These are phyloP conservation scores for Linum tenue DNA, from an alignment of 345 rosid genomes.

Conservation along the genomic window DNA sequence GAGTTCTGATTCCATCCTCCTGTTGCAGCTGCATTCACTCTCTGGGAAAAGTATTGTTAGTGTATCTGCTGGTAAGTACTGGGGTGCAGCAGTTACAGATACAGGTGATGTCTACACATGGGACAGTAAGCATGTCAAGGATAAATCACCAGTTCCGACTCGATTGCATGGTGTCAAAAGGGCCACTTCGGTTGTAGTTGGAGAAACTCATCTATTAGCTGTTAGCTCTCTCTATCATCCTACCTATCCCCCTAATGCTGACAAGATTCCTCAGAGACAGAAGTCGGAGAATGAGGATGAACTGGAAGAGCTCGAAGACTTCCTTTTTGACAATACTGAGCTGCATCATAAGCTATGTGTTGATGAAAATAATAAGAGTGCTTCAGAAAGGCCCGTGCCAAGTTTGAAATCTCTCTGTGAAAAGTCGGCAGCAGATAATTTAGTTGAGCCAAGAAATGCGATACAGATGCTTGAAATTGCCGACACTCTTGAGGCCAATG, in stretches of 20 bases:
- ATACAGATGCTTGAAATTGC: slow-evolving; percentile 90
- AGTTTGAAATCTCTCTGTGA: slow-evolving; percentile 82
- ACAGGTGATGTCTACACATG: slow-evolving; percentile 91
- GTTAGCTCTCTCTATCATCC: slow-evolving; percentile 84
- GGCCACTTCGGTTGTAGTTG: slow-evolving; percentile 82
- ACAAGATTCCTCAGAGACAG: slow-evolving; percentile 21
- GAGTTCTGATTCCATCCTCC: slow-evolving; percentile 2
- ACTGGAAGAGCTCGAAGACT: slow-evolving; percentile 47
- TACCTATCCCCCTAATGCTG: slow-evolving; percentile 32
- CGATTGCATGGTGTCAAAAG: slow-evolving; percentile 76
- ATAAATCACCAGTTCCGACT: slow-evolving; percentile 48
- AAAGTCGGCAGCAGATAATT: slow-evolving; percentile 74
- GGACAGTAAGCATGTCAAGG: slow-evolving; percentile 67
- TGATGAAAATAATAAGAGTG: slow-evolving; percentile 25
- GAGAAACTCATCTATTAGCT: slow-evolving; percentile 87
- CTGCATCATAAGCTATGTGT: slow-evolving; percentile 22
- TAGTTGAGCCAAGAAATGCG: slow-evolving; percentile 90
- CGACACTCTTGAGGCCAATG: slow-evolving; percentile 82
- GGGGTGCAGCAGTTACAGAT: slow-evolving; percentile 75
- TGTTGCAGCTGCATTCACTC: slow-evolving; percentile 48
- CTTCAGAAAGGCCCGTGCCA: slow-evolving; percentile 32
- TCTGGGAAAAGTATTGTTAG: slow-evolving; percentile 53
- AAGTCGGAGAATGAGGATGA: slow-evolving; percentile 29
- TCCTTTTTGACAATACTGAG: slow-evolving; percentile 45
- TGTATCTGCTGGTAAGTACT: slow-evolving; percentile 90